Conservation (phyloP, 2,329 filamentous ascomycete species). For the Phaeomoniella chlamydospora region DNA sequence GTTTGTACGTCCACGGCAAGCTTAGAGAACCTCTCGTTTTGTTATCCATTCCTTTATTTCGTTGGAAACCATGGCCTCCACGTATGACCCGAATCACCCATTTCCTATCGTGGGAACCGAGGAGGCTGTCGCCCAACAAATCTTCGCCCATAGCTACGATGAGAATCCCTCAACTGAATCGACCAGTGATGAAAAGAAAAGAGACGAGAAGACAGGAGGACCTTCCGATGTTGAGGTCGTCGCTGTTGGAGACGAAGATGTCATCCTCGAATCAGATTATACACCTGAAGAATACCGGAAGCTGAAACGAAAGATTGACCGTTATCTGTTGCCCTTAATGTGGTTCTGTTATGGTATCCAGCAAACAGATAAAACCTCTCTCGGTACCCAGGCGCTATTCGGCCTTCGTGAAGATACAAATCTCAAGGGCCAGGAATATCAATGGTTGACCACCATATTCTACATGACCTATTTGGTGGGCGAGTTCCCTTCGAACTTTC, state of each 20-base stretch:
- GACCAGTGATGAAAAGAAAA: too few relatives aligned
- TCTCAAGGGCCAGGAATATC: conserved; percentile 12
- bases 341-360: conserved; percentile 32
- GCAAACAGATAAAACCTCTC: conserved; percentile 31
- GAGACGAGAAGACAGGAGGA: neutral
- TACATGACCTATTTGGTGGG: conserved; percentile 16
- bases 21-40: too few relatives aligned
- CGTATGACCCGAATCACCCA: neutral
- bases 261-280: conserved; percentile 11
- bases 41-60: too few relatives aligned
- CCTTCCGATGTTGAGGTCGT: too few relatives aligned
- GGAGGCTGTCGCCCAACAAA: neutral
- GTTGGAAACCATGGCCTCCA: neutral
- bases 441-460: conserved; percentile 10
- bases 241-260: neutral
- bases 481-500: conserved; percentile 18
- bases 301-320: conserved; percentile 27
- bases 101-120: neutral
- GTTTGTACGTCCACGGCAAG: too few relatives aligned
- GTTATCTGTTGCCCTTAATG: conserved; percentile 32
- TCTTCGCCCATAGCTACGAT: neutral
- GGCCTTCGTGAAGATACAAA: conserved; percentile 18
- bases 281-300: conserved; percentile 24
- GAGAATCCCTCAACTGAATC: too few relatives aligned
- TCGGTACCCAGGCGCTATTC: conserved; percentile 22